phyloP scores from a whole-genome alignment of 371 early-diverging fungal genomes.

The Rhizopus arrhizus region DNA sequence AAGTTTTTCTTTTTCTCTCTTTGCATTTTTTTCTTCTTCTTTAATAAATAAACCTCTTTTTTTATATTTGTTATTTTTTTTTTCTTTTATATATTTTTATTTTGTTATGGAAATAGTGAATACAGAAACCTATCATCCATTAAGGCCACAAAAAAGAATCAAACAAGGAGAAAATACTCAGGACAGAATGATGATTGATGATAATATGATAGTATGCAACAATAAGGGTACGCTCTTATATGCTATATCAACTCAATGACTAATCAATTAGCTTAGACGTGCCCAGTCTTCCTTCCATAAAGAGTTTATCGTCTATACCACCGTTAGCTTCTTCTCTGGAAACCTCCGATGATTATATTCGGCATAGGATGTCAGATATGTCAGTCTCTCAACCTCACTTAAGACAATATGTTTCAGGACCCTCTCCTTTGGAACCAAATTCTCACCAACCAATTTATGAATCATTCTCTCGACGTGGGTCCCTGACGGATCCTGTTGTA shows the following conservation, averaged over 20 bases:
- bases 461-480: slow-evolving; percentile 42
- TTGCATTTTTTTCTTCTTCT: no score
- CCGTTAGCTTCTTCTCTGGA: background rate
- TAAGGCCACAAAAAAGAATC: background rate
- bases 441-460: slow-evolving; percentile 28
- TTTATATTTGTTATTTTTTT: slow-evolving; percentile 4
- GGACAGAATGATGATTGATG: slow-evolving; percentile 26
- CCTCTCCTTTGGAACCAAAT: slow-evolving; percentile 40
- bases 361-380: slow-evolving; percentile 53
- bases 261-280: background rate
- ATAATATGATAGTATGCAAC: no score
- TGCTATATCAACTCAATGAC: no score
- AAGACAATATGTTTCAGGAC: background rate
- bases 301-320: background rate
- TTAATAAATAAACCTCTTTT: slow-evolving; percentile 1
- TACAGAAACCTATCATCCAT: background rate
- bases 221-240: no score
- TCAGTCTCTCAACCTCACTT: slow-evolving; percentile 28
- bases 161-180: background rate
- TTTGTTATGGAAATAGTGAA: background rate
- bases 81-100: background rate
- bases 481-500: slow-evolving; percentile 33
- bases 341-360: slow-evolving; percentile 44
- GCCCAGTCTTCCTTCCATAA: background rate
- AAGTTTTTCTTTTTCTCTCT: background rate